These are phyloP conservation scores for Platanthera zijinensis DNA, from an alignment of 106 monocot species.

Conservation along the genomic window DNA sequence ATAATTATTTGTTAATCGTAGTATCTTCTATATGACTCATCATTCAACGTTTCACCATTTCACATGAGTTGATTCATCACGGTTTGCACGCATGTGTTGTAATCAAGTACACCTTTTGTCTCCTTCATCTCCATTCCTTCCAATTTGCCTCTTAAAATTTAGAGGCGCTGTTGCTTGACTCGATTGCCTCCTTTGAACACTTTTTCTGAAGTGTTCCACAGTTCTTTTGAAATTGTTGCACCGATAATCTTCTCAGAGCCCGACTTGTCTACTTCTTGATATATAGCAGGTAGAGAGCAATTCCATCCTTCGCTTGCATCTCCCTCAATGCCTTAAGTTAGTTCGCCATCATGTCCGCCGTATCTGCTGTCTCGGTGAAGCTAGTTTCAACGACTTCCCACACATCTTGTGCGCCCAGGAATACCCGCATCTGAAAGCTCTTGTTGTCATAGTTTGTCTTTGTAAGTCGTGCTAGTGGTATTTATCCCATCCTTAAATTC, in stretches of 20 bases:
- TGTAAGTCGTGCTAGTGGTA: too few species aligned
- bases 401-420: too few species aligned
- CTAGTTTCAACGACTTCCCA: too few species aligned
- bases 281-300: too few species aligned
- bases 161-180: neutral
- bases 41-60: neutral
- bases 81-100: neutral
- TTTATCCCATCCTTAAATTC: too few species aligned
- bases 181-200: neutral
- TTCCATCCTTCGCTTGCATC: too few species aligned
- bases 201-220: neutral
- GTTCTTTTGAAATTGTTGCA: neutral
- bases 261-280: too few species aligned
- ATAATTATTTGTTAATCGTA: constrained; percentile 17
- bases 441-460: too few species aligned
- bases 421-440: too few species aligned
- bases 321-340: too few species aligned
- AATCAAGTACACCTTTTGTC: neutral
- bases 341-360: too few species aligned
- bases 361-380: too few species aligned
- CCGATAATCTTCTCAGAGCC: neutral
- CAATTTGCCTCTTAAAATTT: constrained; percentile 7
- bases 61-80: constrained; percentile 12
- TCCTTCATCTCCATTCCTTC: constrained; percentile 1
- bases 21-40: constrained; percentile 13